Evolutionary conservation across 805 yeast species (phyloP), one percentile per base, ranked within the genome.

Genomic region (Suhomyces sp.): DNA sequence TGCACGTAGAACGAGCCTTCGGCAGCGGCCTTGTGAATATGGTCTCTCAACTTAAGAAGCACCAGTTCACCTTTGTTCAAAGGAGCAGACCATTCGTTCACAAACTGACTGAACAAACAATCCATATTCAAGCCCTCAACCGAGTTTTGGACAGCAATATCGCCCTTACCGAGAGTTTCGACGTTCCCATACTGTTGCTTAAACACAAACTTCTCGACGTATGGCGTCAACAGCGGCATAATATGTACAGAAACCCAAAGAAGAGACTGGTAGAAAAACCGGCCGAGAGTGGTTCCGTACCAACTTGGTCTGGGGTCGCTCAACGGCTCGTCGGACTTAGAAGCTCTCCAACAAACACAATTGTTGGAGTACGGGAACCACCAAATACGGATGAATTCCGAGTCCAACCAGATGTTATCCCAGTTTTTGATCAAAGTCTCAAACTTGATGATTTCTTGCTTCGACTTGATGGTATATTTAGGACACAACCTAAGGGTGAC

Each of bases 71-170:
- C 97, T 57, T 83, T 80, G 23, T 72, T 79, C 64, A 93, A 73
- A 19, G 98, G 98, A 47, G 96, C 83, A n/a, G 94, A 91, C 98
- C 98, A 93, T 72, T 93, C 99, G 66, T 92, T 85, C 48, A 93
- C 98, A 71, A 85, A 92, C 70, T 93, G 99, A 44, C 91, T 85
- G 69, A 90, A 93, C 60, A 93, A 74, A 68, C 98, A 94, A 73
- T 94, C 98, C 96, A 93, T 90, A 69, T 89, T 90, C 63, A 93
- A 82, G 6, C 93, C 97, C 54, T 87, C 89, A 45, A 89, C 93
- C 3, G 96, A 87, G 54, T 82, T 80, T 62, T 86, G 90, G 9
- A 92, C 90, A 2, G 89, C 87, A 47, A 81, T 70, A 51, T 81
- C 85, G 31, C 83, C 84, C n/a, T 67, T 68, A 36, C 86, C 84